Conservation (phyloP, 1,284 basidiomycete species). For the Peniophora sp. region DNA sequence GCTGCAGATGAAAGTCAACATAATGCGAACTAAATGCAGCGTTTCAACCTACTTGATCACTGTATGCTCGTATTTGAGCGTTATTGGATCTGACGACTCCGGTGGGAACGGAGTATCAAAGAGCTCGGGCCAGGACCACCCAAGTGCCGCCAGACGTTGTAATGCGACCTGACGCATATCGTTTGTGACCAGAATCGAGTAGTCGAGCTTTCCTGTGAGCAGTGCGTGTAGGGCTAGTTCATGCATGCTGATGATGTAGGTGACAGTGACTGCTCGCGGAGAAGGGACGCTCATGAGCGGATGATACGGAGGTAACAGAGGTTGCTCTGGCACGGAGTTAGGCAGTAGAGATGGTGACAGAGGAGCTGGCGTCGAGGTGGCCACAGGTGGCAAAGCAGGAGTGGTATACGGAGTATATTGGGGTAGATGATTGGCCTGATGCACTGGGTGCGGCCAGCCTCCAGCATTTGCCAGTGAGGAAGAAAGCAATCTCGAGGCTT, state of each 20-base stretch:
- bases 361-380: too few species aligned
- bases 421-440: too few species aligned
- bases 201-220: too few species aligned
- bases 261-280: conserved; percentile 9
- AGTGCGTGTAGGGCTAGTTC: conserved; percentile 3
- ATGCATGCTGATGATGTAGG: conserved; percentile 22
- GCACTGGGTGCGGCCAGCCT: too few species aligned
- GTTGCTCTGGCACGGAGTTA: too few species aligned
- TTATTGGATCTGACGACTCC: conserved; percentile 25
- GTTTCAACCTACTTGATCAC: conserved; percentile 45
- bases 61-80: conserved; percentile 52
- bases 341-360: too few species aligned
- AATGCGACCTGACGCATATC: background rate
- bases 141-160: conserved; percentile 26
- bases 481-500: too few species aligned
- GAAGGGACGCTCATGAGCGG: conserved; percentile 4
- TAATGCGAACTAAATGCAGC: conserved; percentile 2
- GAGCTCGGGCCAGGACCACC: conserved; percentile 57
- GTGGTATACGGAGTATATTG: too few species aligned
- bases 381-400: too few species aligned
- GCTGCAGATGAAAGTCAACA: conserved; percentile 26
- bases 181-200: too few species aligned
- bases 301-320: too few species aligned
- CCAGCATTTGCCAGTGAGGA: too few species aligned
- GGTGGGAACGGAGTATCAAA: conserved; percentile 49